phyloP scores from a whole-genome alignment of 805 yeast genomes.

The Ogataea glucozyma region DNA sequence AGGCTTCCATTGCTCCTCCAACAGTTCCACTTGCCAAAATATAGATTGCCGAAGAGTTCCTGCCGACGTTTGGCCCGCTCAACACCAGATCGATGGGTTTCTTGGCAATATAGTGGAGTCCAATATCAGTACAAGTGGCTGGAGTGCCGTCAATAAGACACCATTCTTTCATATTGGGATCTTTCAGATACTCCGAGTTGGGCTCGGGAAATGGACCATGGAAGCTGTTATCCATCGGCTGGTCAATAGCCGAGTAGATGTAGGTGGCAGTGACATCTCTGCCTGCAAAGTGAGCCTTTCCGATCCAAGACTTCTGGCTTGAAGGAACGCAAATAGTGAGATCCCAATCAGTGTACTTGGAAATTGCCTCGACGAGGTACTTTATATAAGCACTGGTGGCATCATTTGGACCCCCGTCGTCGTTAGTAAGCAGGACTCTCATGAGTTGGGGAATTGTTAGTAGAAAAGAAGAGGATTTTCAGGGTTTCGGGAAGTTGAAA shows the following conservation, averaged over 20 bases:
- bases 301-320: constrained; percentile 92
- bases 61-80: constrained; percentile 95
- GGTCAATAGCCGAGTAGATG: constrained; percentile 55
- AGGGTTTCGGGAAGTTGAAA: no score
- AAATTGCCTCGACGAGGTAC: constrained; percentile 71
- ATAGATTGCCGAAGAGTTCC: constrained; percentile 87
- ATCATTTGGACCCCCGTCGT: constrained; percentile 91
- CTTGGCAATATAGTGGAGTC: constrained; percentile 65
- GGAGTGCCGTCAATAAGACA: constrained; percentile 89
- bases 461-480: no score
- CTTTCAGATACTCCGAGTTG: constrained; percentile 39
- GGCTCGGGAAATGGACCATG: constrained; percentile 68
- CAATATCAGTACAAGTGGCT: constrained; percentile 92
- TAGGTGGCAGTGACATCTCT: constrained; percentile 59
- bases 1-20: constrained; percentile 96
- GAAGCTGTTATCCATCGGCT: constrained; percentile 50
- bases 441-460: constrained; percentile 12
- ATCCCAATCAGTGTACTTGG: constrained; percentile 74
- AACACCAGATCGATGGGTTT: constrained; percentile 80
- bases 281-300: constrained; percentile 94
- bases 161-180: constrained; percentile 71
- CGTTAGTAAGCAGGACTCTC: constrained; percentile 66
- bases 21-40: constrained; percentile 92
- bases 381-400: constrained; percentile 81
- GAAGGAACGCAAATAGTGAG: constrained; percentile 82